Base-by-base conservation (phyloP, 805 yeast species). In the Barnettozyma salicaria region DNA sequence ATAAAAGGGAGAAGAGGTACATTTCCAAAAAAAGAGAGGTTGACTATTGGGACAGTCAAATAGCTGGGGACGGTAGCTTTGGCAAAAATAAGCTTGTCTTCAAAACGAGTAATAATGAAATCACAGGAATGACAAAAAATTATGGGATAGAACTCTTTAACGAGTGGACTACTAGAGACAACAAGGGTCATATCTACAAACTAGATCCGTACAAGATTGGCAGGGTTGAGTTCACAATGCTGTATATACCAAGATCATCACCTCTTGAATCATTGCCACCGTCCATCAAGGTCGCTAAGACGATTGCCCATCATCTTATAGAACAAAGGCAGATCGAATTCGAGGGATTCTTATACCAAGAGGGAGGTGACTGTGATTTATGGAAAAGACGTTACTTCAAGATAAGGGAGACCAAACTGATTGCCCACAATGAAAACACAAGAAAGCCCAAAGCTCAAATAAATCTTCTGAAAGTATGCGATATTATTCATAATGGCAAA, bases 51-150 rank as follows among this genome's bases (percentile, higher is more conserved):
- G 73, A 72, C 23, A 58, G 65, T 23, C 62, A 73, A 38, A 70
- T 87, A 44, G 96, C 97, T 2, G 67, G 69, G 23, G 94, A 87
- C 57, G 97, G 97, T 2, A 85, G 96, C 25, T 88, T 85, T 67
- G 96, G 87, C 7, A 70, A 90, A 50, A 74, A 83, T 37, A 78
- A 80, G 48, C 65, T 89, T 37, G 72, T 72, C 31, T 80, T 82
- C 49, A 68, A 70, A 18, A 74, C 73, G 39, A 72, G 72, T 48
- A 78, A 78, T 49, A 59, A 67, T 16, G 69, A 68, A 21, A 65
- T 83, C 31, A 72, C 70, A 13, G 81, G 85, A 13, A 56, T 61
- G 32, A 64, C 76, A 1, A 62, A 64, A 39, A 66, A 64, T 32
- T 76, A 76, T 53, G 65, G 68, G 30, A 52, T 86, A 30, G 74